Conservation (phyloP, 2,329 filamentous ascomycete genomes). For the Cordyceps farinosa region DNA sequence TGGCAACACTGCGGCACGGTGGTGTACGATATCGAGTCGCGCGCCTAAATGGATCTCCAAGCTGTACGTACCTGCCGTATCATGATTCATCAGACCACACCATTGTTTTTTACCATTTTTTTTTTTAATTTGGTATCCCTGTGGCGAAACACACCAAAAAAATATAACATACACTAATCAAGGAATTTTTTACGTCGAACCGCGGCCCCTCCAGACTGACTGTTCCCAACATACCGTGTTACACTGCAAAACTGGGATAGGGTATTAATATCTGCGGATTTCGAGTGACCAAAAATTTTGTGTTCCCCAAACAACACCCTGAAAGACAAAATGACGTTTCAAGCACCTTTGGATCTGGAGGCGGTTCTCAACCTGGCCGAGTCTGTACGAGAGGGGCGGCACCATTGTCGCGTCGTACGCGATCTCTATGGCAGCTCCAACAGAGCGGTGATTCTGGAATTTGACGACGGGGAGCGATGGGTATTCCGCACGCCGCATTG, state of each 20-base stretch:
- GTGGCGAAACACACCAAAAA: too few species aligned
- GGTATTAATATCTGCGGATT: not conserved
- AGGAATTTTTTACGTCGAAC: too few species aligned
- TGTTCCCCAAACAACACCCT: not conserved
- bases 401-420: not conserved
- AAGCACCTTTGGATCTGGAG: not conserved
- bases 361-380: not conserved
- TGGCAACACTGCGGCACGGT: not conserved
- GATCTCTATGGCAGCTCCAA: constrained; percentile 1
- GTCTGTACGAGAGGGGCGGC: too few species aligned
- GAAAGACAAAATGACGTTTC: not conserved
- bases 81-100: not conserved
- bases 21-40: not conserved
- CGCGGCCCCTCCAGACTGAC: not conserved
- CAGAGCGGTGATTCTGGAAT: not conserved
- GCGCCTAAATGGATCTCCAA: not conserved
- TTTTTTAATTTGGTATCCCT: too few species aligned
- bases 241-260: not conserved
- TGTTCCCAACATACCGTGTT: not conserved
- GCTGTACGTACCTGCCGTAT: not conserved
- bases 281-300: not conserved
- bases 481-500: not conserved
- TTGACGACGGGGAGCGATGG: not conserved
- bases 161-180: too few species aligned
- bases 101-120: too few species aligned